These are phyloP conservation scores for Cyberlindnera japonica DNA, from an alignment of 805 yeast species.

Conservation along the genomic window DNA sequence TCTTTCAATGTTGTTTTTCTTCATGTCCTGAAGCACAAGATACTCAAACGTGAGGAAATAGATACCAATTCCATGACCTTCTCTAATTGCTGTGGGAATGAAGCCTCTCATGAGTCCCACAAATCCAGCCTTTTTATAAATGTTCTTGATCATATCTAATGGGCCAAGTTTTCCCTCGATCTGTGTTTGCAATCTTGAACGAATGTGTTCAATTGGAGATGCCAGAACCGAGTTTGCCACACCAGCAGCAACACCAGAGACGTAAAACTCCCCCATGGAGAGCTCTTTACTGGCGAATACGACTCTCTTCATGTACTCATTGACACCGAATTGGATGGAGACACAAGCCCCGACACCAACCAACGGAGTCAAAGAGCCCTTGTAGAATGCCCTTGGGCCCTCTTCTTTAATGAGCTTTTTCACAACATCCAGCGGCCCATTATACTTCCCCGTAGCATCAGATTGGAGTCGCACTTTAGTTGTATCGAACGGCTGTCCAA, in stretches of 20 bases:
- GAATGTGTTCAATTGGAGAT: constrained; percentile 90
- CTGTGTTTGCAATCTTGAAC: constrained; percentile 92
- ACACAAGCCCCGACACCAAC: constrained; percentile 98
- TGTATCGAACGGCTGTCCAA: constrained; percentile 96
- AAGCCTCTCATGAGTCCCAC: constrained; percentile 76
- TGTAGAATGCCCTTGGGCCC: constrained; percentile 83
- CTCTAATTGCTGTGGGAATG: constrained; percentile 78
- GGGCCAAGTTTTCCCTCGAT: constrained; percentile 69
- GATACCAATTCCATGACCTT: constrained; percentile 81
- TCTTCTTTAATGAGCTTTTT: constrained; percentile 68
- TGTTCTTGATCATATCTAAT: constrained; percentile 58
- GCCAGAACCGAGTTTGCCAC: constrained; percentile 85
- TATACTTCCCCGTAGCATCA: constrained; percentile 71
- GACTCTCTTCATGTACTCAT: constrained; percentile 86
- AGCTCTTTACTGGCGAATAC: constrained; percentile 46
- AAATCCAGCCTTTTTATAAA: constrained; percentile 50
- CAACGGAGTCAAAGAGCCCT: constrained; percentile 91
- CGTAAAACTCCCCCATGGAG: constrained; percentile 63
- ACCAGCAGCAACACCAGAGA: constrained; percentile 90
- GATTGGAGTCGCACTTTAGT: constrained; percentile 82
- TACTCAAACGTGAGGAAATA: constrained; percentile 92
- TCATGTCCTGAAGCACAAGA: constrained; percentile 63
- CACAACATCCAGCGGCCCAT: constrained; percentile 75
- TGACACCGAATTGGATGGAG: constrained; percentile 91
- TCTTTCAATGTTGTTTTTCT: constrained; percentile 45